These are phyloP conservation scores for Venturia nashicola DNA, from an alignment of 2,329 filamentous ascomycete species.

Conservation along the genomic window DNA sequence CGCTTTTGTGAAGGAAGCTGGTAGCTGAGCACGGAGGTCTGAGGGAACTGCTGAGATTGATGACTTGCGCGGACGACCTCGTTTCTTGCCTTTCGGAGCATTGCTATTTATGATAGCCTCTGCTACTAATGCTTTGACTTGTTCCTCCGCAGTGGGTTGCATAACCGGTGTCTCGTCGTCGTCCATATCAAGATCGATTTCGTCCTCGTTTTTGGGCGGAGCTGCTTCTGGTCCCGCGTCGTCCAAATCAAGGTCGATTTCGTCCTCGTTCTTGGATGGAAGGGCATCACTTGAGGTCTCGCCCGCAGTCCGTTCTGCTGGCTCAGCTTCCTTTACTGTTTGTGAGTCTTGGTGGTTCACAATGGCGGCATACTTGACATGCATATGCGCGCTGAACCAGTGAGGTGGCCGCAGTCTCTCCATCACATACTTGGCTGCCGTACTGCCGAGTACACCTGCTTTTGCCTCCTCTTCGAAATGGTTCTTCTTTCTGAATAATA, in stretches of 20 bases:
- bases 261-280: conserved; percentile 19
- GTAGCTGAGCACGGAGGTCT: conserved; percentile 11
- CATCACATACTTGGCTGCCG: conserved; percentile 68
- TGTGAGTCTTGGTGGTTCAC: not conserved
- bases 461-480: conserved; percentile 65
- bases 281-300: not conserved
- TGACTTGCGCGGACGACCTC: conserved; percentile 18
- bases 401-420: conserved; percentile 68
- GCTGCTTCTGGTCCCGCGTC: conserved; percentile 8
- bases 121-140: conserved; percentile 19
- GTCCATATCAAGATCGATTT: conserved; percentile 51
- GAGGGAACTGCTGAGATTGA: conserved; percentile 5
- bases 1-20: conserved; percentile 23
- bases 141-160: conserved; percentile 20
- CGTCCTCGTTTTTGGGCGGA: conserved; percentile 46
- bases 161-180: conserved; percentile 31
- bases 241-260: conserved; percentile 16
- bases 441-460: conserved; percentile 64
- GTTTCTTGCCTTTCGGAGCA: conserved; percentile 24
- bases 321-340: not conserved
- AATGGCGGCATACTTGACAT: conserved; percentile 69
- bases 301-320: not conserved
- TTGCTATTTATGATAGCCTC: not conserved
- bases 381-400: conserved; percentile 88
- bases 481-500: conserved; percentile 61